These are phyloP conservation scores for Pleoardoris graminearum DNA, from an alignment of 2,329 filamentous ascomycete genomes.

Conservation along the genomic window DNA sequence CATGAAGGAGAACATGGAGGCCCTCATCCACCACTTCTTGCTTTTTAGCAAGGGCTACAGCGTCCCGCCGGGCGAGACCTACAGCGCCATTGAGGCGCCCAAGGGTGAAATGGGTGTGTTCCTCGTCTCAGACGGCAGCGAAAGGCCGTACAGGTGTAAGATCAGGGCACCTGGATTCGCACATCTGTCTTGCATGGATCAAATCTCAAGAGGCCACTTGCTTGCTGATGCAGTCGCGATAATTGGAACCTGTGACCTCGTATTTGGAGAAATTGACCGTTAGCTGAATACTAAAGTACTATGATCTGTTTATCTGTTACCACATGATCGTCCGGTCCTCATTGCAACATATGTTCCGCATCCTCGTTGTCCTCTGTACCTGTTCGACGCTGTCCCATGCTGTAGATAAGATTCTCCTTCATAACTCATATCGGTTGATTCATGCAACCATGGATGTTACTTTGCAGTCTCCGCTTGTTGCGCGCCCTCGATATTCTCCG, in stretches of 20 bases:
- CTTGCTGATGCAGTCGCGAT: constrained; percentile 96
- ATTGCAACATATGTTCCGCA: too few relatives aligned
- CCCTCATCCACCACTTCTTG: constrained; percentile 97
- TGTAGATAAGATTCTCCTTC: too few relatives aligned
- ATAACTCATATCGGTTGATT: too few relatives aligned
- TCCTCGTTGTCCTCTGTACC: too few relatives aligned
- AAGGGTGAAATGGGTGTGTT: constrained; percentile 99
- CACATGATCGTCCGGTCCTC: too few relatives aligned
- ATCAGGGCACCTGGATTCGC: constrained; percentile 96
- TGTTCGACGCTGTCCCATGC: too few relatives aligned
- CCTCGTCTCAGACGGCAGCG: constrained; percentile 91
- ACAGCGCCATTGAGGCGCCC: constrained; percentile 97
- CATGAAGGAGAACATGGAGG: constrained; percentile 99
- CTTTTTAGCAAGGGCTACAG: constrained; percentile 98
- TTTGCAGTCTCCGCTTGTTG: too few relatives aligned
- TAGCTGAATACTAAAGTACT: too few relatives aligned
- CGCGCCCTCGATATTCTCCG: too few relatives aligned
- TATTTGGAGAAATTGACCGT: constrained; percentile 41
- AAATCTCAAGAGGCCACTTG: constrained; percentile 87
- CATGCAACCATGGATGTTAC: too few relatives aligned
- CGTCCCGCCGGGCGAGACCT: constrained; percentile 96
- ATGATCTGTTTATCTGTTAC: too few relatives aligned
- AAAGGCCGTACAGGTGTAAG: constrained; percentile 96
- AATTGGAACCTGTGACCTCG: constrained; percentile 62
- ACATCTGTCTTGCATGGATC: constrained; percentile 91